Percentiles rank a stretch among this genome's conserved stretches.
Conservation (phyloP, 2,329 filamentous ascomycete genomes). For the Chaetomiaceae sp. region DNA sequence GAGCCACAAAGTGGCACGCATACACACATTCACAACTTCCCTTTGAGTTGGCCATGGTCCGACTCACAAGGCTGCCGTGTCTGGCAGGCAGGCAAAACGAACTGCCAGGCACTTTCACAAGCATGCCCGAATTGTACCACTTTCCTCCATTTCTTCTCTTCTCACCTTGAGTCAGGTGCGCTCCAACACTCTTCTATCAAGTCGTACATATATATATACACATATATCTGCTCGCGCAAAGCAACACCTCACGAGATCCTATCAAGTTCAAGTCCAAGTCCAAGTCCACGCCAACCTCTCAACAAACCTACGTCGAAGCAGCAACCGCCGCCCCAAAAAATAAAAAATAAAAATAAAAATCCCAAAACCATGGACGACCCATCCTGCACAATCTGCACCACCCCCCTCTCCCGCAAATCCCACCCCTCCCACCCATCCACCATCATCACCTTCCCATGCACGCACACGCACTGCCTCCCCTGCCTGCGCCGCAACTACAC, state of each 20-base stretch:
- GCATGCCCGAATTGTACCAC: no score
- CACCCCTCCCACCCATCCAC: not conserved
- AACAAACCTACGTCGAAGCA: not conserved
- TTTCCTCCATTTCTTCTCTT: no score
- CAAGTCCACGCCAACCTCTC: no score
- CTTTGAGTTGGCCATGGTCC: not conserved
- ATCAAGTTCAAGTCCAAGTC: no score
- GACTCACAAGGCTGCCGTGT: not conserved
- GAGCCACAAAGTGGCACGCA: not conserved
- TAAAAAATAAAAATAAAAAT: not conserved
- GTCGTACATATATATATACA: no score
- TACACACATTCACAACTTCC: not conserved
- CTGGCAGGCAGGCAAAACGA: no score
- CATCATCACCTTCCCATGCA: not conserved
- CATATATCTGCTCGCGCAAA: no score
- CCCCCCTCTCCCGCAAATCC: not conserved
- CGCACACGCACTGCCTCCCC: slow-evolving; percentile 1
- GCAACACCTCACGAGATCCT: no score
- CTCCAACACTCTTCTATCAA: no score
- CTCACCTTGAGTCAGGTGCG: no score
- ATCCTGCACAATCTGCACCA: not conserved
- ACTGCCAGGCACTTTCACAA: no score
- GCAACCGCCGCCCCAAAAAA: no score
- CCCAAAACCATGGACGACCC: not conserved
- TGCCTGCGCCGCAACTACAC: slow-evolving; percentile 16